Conservation (phyloP, 1,139 yeast species). For the Sugiyamaella neomexicana region DNA sequence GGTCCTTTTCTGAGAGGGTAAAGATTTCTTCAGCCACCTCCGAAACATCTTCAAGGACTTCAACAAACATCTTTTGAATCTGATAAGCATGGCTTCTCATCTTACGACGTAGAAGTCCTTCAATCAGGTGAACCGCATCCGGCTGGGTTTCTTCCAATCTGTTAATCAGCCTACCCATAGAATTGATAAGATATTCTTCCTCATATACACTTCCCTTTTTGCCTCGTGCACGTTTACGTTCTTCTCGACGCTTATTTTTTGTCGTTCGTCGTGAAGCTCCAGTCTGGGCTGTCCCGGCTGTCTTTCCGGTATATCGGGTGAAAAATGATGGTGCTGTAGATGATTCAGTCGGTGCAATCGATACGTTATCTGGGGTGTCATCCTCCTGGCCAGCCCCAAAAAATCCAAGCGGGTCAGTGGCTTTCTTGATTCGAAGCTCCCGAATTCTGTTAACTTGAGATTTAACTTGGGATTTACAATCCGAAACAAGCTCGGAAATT, state of each 20-base stretch:
- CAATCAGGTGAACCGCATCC: constrained; percentile 73
- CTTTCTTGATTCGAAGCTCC: constrained; percentile 80
- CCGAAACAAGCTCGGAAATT: constrained; percentile 85
- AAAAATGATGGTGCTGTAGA: constrained; percentile 91
- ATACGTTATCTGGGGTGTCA: constrained; percentile 86
- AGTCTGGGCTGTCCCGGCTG: constrained; percentile 92
- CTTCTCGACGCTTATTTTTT: constrained; percentile 91
- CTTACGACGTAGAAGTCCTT: constrained; percentile 69
- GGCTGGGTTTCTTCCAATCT: constrained; percentile 71
- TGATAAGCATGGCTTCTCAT: constrained; percentile 81
- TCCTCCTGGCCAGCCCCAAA: constrained; percentile 45
- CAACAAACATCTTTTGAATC: constrained; percentile 68
- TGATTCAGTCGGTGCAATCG: constrained; percentile 92
- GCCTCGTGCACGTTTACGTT: constrained; percentile 93
- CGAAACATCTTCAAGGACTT: constrained; percentile 54
- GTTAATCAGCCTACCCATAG: constrained; percentile 84
- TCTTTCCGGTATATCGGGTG: constrained; percentile 94
- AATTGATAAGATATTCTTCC: constrained; percentile 87
- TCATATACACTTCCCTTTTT: constrained; percentile 97
- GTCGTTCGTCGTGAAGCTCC: constrained; percentile 92
- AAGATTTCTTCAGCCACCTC: constrained; percentile 73
- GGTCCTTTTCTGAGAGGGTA: constrained; percentile 73
- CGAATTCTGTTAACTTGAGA: constrained; percentile 83
- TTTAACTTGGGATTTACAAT: constrained; percentile 78
- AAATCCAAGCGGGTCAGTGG: constrained; percentile 80